Percentiles rank a stretch among this genome's conserved stretches.
These are phyloP conservation scores for Trypanosoma brucei DNA, from an alignment of 208 protist genomes.

Conservation along the genomic window DNA sequence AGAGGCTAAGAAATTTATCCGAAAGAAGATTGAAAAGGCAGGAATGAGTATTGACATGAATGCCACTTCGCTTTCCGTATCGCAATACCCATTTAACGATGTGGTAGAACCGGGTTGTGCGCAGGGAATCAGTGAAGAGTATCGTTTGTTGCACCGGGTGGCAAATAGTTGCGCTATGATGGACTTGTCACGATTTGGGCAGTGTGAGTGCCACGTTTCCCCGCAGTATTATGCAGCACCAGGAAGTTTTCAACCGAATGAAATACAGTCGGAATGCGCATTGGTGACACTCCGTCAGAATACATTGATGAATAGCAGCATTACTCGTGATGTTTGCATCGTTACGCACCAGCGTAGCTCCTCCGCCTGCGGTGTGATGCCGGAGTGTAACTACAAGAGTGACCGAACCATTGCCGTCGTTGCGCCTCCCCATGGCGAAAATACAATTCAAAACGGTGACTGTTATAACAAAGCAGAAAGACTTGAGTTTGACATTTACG, in stretches of 20 bases:
- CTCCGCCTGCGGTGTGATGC: background rate
- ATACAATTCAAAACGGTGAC: background rate
- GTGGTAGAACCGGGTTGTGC: too few relatives aligned
- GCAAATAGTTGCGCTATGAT: too few relatives aligned
- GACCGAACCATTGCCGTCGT: background rate
- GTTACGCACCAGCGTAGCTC: background rate
- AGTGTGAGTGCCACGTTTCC: too few relatives aligned
- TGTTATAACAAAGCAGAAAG: background rate
- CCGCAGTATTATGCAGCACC: too few relatives aligned
- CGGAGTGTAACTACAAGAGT: background rate
- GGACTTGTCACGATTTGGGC: too few relatives aligned
- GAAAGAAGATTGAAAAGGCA: background rate
- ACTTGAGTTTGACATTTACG: conserved; percentile 20
- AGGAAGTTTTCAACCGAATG: too few relatives aligned
- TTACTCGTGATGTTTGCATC: background rate
- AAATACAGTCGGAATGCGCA: too few relatives aligned
- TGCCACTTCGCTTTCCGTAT: too few relatives aligned
- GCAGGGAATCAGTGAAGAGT: too few relatives aligned
- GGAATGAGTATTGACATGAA: background rate
- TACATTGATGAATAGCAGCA: background rate
- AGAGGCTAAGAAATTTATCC: conserved; percentile 8
- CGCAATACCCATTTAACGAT: too few relatives aligned
- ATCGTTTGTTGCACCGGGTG: too few relatives aligned
- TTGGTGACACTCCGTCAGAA: too few relatives aligned
- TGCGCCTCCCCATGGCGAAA: background rate